Conservation (phyloP, 148 eudicot species). For the Camellia lanceoleosa region DNA sequence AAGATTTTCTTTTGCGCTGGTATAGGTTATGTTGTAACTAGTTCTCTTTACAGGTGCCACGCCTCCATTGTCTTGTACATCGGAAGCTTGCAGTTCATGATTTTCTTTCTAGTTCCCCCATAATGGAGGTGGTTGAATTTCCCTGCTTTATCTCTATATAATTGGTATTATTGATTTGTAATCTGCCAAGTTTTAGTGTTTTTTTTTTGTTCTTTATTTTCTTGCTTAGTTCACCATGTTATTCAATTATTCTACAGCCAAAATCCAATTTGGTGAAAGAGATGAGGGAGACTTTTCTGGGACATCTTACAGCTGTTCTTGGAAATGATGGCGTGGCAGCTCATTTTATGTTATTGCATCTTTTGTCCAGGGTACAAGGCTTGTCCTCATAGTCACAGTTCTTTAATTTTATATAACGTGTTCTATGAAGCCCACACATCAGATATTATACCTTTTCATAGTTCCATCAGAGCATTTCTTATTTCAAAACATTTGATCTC, state of each 20-base stretch:
- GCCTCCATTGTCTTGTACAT: slow-evolving; percentile 76
- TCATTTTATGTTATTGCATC: slow-evolving; percentile 73
- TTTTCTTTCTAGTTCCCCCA: slow-evolving; percentile 48
- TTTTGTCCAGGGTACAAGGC: slow-evolving; percentile 65
- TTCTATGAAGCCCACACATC: background rate
- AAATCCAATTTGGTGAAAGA: slow-evolving; percentile 47
- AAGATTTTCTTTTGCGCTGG: background rate
- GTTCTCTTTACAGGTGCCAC: slow-evolving; percentile 61
- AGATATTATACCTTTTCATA: background rate
- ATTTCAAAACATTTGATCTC: slow-evolving; percentile 2
- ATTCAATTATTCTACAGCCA: slow-evolving; percentile 37
- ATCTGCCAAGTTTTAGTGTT: background rate
- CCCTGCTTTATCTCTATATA: background rate
- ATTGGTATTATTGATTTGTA: background rate
- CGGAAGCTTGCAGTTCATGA: slow-evolving; percentile 59
- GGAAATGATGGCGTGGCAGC: slow-evolving; percentile 88
- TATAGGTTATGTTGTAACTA: background rate
- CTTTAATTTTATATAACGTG: background rate
- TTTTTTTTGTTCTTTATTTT: background rate
- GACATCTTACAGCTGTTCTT: slow-evolving; percentile 72
- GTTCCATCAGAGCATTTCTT: background rate
- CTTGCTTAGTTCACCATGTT: slow-evolving; percentile 2
- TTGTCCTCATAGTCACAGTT: background rate
- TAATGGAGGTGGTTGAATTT: slow-evolving; percentile 46
- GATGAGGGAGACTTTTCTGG: slow-evolving; percentile 58